phyloP scores from a whole-genome alignment of 2,329 filamentous ascomycete species.

The Simplicillium sp. region DNA sequence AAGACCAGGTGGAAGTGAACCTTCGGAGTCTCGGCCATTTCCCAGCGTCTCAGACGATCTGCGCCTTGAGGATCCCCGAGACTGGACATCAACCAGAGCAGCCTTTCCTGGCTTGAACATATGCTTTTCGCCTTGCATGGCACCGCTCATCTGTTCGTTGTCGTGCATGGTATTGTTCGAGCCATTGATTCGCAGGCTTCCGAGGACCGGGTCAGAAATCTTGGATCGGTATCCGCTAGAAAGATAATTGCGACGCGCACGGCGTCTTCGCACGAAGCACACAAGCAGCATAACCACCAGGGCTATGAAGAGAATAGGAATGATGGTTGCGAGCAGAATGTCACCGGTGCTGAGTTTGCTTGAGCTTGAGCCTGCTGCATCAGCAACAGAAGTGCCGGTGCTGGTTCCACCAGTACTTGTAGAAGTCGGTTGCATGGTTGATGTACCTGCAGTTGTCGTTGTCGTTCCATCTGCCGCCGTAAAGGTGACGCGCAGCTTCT shows the following conservation, averaged over 20 bases:
- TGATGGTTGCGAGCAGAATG: slow-evolving; percentile 32
- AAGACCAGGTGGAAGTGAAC: too few species aligned
- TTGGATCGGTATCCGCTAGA: slow-evolving; percentile 20
- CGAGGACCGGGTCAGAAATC: slow-evolving; percentile 20
- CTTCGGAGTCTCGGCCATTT: slow-evolving; percentile 2
- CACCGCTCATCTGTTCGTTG: slow-evolving; percentile 9
- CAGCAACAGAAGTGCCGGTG: slow-evolving; percentile 3
- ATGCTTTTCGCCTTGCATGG: slow-evolving; percentile 7
- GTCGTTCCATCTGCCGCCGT: slow-evolving; percentile 15
- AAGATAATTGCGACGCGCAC: slow-evolving; percentile 16
- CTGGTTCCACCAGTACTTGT: slow-evolving; percentile 13
- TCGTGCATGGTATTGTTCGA: slow-evolving; percentile 15
- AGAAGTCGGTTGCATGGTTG: slow-evolving; percentile 14
- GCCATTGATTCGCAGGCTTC: slow-evolving; percentile 17
- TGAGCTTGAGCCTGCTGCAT: slow-evolving; percentile 7
- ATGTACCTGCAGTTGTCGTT: slow-evolving; percentile 10
- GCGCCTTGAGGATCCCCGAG: slow-evolving; percentile 12
- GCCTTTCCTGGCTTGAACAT: slow-evolving; percentile 11
- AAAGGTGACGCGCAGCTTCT: slow-evolving; percentile 26
- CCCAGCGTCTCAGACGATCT: slow-evolving; percentile 18
- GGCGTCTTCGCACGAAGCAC: slow-evolving; percentile 22
- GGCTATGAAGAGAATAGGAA: slow-evolving; percentile 28
- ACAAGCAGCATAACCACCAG: slow-evolving; percentile 21
- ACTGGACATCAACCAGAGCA: slow-evolving; percentile 15
- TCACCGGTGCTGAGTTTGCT: slow-evolving; percentile 19